Base-by-base conservation (phyloP, 352 stramenopile species). In the Aphanomyces astaci region DNA sequence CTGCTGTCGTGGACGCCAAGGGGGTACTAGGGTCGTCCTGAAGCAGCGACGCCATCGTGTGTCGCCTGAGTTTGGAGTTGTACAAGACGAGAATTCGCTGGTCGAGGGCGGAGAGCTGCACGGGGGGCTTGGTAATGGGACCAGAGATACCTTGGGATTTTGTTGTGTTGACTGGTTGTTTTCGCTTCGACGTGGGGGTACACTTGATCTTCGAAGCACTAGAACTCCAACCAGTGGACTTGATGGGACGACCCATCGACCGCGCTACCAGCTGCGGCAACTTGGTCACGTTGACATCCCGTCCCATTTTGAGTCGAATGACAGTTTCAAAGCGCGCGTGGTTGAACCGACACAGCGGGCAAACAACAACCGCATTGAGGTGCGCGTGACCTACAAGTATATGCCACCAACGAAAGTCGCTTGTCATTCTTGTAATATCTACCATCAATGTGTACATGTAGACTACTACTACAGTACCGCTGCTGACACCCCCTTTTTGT, bases 61-160 rank as follows among this genome's bases (percentile, higher is more conserved):
- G 22, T 4, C 56, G 36, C 39, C 25, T 24, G n/a, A 51, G n/a
- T 28, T 65, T 65, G 22, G 56, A 65, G 27, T 65, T 65, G 56
- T 52, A 65, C 11, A 65, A 27, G 32, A 65, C 56, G 25, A 65
- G 56, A 11, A 65, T 53, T 32, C 56, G 56, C 39, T 65, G 56
- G 56, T 65, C 56, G 17, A 65, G 15, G 10, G 56, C 15, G 9
- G 56, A 53, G 56, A 65, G 56, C 25, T 51, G n/a, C 1, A 48
- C 17, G 22, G n/a, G 56, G 31, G 13, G 30, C 36, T 49, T 51
- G 7, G 1, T 10, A 55, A 10, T 55, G 48, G n/a, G 10, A n/a
- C 27, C 48, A 30, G 40, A 15, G 40, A 15, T 49, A n/a, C 40
- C 40, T 15, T 49, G 17, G 40, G 15, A 49, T 15, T 49, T 49